Base-by-base conservation (phyloP, 257 asterid genomes). In the Salvia rosmarinus region DNA sequence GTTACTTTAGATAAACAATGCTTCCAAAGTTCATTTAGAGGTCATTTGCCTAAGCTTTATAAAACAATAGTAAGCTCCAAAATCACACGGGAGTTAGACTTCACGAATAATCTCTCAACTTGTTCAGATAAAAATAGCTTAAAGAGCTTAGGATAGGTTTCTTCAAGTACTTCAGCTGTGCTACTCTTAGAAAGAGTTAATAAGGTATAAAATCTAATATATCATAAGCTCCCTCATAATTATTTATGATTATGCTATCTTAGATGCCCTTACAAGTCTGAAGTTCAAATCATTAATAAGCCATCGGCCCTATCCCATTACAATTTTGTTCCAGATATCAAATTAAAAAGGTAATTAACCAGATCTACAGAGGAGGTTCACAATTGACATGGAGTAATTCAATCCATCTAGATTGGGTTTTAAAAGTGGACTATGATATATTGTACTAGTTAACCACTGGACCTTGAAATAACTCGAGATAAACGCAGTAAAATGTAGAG, bases 41-140 rank as follows among this genome's bases (percentile, higher is more conserved):
- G 55, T 64, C 16, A 43, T 46, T 25, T 14, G 35, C 16, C 40
- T 71, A 65, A 64, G 70, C 66, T 58, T 21, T 39, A 28, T 49
- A 4, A 58, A 21, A 13, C 30, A 66, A 44, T n/a, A 34, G 19
- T 19, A 55, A 64, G 55, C 44, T 56, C 66, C 54, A 56, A n/a
- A 20, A 57, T 34, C 44, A 34, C 30, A 61, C 34, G 52, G 55
- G 25, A 55, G 63, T 25, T 23, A 55, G 47, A 67, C 37, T 43
- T 42, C 52, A 28, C 23, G 71, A 72, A 60, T 34, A 60, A 54
- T 23, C 64, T 40, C 16, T 61, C 59, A 43, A 60, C 35, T 68
- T n/a, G n/a, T 62, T 68, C 54, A 20, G 58, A 57, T 51, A 73
- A 74, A n/a, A 62, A 73, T 54, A 52, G 64, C 73, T 74, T 50